Conservation (phyloP, 306 rosid genomes). For the Quercus alba region DNA sequence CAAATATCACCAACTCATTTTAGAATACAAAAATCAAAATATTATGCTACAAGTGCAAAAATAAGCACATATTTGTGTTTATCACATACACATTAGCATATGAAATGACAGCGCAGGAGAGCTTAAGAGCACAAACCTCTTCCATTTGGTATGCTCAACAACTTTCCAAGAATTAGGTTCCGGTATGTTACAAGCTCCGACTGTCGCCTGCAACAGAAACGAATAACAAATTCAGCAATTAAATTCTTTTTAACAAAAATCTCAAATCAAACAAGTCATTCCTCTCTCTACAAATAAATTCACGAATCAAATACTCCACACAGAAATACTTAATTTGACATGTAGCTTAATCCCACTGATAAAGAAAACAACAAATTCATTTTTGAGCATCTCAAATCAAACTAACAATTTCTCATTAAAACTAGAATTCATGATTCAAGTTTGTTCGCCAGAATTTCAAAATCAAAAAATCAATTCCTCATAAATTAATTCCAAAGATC, state of each 20-base stretch:
- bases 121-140: slow-evolving; percentile 57
- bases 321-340: background rate
- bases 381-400: too few species aligned
- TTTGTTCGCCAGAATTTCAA: too few species aligned
- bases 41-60: background rate
- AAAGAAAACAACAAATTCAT: too few species aligned
- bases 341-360: too few species aligned
- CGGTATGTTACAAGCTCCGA: slow-evolving; percentile 75
- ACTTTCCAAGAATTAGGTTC: slow-evolving; percentile 95
- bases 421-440: too few species aligned
- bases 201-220: slow-evolving; percentile 63
- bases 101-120: background rate
- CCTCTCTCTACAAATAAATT: background rate
- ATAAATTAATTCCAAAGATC: too few species aligned
- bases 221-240: background rate
- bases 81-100: background rate
- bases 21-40: background rate
- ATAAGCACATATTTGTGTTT: background rate
- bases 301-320: background rate
- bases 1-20: background rate
- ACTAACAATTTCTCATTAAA: too few species aligned
- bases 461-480: too few species aligned
- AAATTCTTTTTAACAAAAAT: background rate
- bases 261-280: background rate
- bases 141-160: slow-evolving; percentile 92